Evolutionary conservation across 768 basidiomycete species (phyloP), one percentile per base, ranked within the genome.

Genomic region (Podaxis carcinomalis): DNA sequence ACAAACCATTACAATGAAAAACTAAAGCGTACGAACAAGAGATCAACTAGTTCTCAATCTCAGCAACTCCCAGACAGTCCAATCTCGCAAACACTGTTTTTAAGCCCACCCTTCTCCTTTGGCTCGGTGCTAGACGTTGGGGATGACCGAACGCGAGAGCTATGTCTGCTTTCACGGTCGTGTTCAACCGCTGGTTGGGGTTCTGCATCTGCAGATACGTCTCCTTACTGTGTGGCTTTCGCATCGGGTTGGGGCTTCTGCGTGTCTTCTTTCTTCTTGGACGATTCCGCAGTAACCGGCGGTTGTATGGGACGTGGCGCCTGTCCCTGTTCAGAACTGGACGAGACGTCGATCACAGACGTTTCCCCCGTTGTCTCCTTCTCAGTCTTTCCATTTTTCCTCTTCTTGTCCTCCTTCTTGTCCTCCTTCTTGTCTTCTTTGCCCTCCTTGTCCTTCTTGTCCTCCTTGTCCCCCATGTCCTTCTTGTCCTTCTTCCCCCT

Each of bases 11-110:
- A 4, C 11, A 49, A 44, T 7, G 6, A 19, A 49, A 49, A 49
- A 49, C 5, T 13, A 21, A 19, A 10, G 16, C 25, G 25, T 11
- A 23, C 6, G 47, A 14, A 49, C 47, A 4, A 49, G 47, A 23
- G 47, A 23, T 21, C 25, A 6, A 59, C 57, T 56, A 56, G n/a
- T 52, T 54, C 13, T 36, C 42, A 14, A 53, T 51, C 49, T 59
- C 52, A 4, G 53, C 16, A 37, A 50, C 54, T 13, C 42, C 28
- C 14, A 35, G 56, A 52, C 59, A 61, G 25, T 59, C 42, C 32
- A 54, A 13, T 6, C 16, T 56, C 9, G 36, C 36, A 56, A 23
- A 44, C 54, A 25, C 28, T 9, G 49, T 39, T 19, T 61, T 56
- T 21, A 52, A 4, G 42, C 51, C 58, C 32, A n/a, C 55, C 44